Base-by-base conservation (phyloP, 1,139 yeast species). In the Blastobotrys persicus region DNA sequence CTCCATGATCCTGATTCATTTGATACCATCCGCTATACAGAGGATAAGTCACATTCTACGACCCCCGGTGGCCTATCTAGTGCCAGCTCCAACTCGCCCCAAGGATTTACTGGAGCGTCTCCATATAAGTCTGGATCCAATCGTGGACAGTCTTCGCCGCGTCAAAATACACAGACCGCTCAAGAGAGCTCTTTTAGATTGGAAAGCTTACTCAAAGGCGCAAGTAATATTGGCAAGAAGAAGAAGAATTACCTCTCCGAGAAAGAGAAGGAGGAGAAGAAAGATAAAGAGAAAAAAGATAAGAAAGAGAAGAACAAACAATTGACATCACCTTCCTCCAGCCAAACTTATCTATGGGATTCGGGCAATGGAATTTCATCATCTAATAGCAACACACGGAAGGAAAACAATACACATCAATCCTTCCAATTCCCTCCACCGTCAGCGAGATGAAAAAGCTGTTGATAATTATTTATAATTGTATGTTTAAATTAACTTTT, bases 181-280 rank as follows among this genome's bases (percentile, higher is more conserved):
- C 57, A 46, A 11, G 68, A 64, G 39, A 55, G 62, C 5, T 61
- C 68, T 2, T 66, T 66, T 59, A 53, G 70, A 6, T 54, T 66
- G 4, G 70, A 66, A 34, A 60, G 66, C 35, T 50, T 66, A 16
- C 49, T 66, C 34, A 46, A 67, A 12, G 64, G 63, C 5, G 66
- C 67, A 11, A 44, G 51, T 6, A 61, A 59, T 43, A 56, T 65
- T 7, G 55, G 60, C 11, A 60, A 59, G 34, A 55, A 55, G 28
- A 60, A 57, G 42, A 60, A 60, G 52, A 42, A 54, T 12, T 53
- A 52, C 5, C 44, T 50, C 16, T 23, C 28, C 28, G 46, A 49
- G 38, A 48, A 46, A 7, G 56, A 50, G 28, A 54, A 51, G 44
- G 39, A 48, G 44, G 46, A 48, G 1, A 46, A 48, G 46, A 51